phyloP scores from a whole-genome alignment of 2,329 filamentous ascomycete genomes.

The Endoconidiophora polonica region DNA sequence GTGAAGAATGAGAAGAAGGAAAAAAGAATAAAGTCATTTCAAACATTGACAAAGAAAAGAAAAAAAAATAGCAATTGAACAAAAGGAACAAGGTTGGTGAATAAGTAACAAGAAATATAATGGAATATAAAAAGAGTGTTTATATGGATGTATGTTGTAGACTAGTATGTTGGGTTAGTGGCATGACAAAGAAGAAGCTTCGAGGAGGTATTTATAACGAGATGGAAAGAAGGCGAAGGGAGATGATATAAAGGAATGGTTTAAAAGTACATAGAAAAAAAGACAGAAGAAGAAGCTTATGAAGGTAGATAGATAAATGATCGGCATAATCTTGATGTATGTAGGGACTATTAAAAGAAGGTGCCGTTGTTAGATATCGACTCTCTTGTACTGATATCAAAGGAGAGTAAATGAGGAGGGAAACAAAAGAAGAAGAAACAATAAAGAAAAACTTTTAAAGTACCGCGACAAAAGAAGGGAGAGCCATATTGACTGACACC shows the following conservation, averaged over 20 bases:
- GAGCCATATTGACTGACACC: too few relatives aligned
- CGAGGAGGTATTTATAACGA: not conserved
- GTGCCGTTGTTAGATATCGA: not conserved
- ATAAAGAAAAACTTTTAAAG: not conserved
- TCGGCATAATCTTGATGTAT: too few relatives aligned
- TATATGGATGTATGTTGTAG: too few relatives aligned
- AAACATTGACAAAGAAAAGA: not conserved
- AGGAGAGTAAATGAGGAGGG: too few relatives aligned
- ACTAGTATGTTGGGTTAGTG: not conserved
- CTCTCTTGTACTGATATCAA: not conserved
- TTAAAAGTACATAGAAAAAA: not conserved
- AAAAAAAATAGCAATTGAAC: not conserved
- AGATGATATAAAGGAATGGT: not conserved
- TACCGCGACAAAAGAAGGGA: not conserved
- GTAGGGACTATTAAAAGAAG: too few relatives aligned
- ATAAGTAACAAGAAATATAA: constrained; percentile 1
- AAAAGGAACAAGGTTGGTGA: too few relatives aligned
- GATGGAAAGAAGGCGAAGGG: not conserved
- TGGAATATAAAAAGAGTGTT: not conserved
- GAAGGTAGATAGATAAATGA: too few relatives aligned
- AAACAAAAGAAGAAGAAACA: not conserved
- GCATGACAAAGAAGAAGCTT: not conserved
- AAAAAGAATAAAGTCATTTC: not conserved
- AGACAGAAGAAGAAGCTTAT: not conserved
- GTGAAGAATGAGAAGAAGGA: not conserved